phyloP scores from a whole-genome alignment of 495 filamentous ascomycete species.

The Talaromyces stipitatus region DNA sequence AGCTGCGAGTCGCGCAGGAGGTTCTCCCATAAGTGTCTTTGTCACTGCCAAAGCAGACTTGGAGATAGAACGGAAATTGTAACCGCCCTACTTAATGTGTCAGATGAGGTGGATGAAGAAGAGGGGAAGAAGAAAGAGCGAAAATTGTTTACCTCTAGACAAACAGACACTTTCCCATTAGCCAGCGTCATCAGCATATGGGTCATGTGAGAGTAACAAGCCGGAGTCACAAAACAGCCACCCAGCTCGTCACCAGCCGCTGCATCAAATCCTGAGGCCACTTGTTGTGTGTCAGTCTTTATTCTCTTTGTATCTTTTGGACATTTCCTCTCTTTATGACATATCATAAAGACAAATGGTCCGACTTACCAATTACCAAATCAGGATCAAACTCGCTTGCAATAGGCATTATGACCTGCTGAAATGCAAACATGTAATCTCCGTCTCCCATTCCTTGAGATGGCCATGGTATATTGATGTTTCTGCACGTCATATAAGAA shows the following conservation, averaged over 20 bases:
- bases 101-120: not conserved
- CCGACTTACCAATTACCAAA: slow-evolving; percentile 64
- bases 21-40: slow-evolving; percentile 88
- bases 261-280: slow-evolving; percentile 95
- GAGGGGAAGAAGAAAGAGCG: not conserved
- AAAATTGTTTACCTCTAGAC: slow-evolving; percentile 54
- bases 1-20: slow-evolving; percentile 64
- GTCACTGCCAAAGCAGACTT: slow-evolving; percentile 87
- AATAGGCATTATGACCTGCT: slow-evolving; percentile 96
- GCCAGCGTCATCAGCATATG: slow-evolving; percentile 98
- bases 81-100: slow-evolving; percentile 61
- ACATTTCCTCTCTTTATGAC: not conserved
- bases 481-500: too few species aligned
- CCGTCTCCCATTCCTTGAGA: slow-evolving; percentile 91
- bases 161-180: slow-evolving; percentile 81
- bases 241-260: slow-evolving; percentile 88
- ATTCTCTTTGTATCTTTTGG: not conserved
- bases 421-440: slow-evolving; percentile 94
- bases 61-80: slow-evolving; percentile 88
- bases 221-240: slow-evolving; percentile 81
- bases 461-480: slow-evolving; percentile 93
- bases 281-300: slow-evolving; percentile 18
- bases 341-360: not conserved
- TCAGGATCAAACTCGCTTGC: slow-evolving; percentile 89
- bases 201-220: slow-evolving; percentile 96